Evolutionary conservation across 2,329 filamentous ascomycete genomes (phyloP), one percentile per base, ranked within the genome.

Genomic region (Exserohilum rostratum): DNA sequence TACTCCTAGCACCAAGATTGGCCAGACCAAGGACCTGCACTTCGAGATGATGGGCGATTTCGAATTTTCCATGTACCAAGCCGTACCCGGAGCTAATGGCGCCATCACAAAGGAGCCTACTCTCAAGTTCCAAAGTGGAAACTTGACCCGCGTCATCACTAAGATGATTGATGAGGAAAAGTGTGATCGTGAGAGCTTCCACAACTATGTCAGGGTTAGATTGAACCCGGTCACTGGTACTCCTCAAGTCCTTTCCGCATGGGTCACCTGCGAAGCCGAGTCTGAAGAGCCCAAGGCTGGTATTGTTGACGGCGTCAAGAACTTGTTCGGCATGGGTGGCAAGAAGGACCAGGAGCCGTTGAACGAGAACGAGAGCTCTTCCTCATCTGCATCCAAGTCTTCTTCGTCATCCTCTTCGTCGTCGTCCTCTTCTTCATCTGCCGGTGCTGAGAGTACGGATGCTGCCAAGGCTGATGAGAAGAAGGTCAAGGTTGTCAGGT

Each of bases 301-400:
- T 46, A 85, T 98, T 44, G 90, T 97, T 43, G 93, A 96, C 69
- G 93, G 91, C 38, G 91, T 98, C 62, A 99, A 99, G 82, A 96
- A 93, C 61, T 85, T 97, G 59, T 96, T 99, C 71, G 95, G 95
- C 5, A 93, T 98, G 71, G 95, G 93, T 22, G 90, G 90, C 69
- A 91, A 91, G 78, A 96, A 96, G 60, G 90, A 93, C 51, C 90
- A 96, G 76, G 83, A 84, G 59, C 79, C 84, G 6, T 71, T 96
- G 30, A 83, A 85, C 55, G 89, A 88, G 44, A 74, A 62, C 29
- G 73, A 74, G 47, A 69, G 64, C 55, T 64, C 67, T 59, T 68
- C 68, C 17, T 72, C 73, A 40, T 83, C 83, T 11, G 81, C 18
- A 3, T 53, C 79, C 18, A 73, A 45, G 62, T 73, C 62, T 74